Evolutionary conservation across 106 monocot species (phyloP), one percentile per base, ranked within the genome.

Genomic region (Allium fistulosum): DNA sequence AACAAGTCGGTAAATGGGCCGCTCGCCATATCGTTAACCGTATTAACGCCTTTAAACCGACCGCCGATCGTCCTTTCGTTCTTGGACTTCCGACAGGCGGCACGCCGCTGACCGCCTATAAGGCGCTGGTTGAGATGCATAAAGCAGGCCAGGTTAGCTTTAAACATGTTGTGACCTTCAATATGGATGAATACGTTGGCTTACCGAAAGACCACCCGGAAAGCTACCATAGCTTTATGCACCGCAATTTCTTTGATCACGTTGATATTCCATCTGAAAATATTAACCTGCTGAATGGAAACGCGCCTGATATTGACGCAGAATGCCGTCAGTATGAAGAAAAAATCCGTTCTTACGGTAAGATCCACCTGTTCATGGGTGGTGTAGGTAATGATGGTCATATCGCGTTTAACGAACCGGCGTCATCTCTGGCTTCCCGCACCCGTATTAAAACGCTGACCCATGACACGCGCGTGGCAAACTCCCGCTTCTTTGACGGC

Each of bases 361-460:
- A 22, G 16, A 22, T 62, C 16, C 17, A 62, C 61, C 8, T 62
- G 61, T 22, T 16, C 17, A 62, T 62, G 8, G 9, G 15, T 8
- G 61, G 61, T 8, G 26, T 62, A 10, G 61, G 61, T 9, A 22
- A 13, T 9, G 26, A 62, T 22, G 61, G 61, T 9, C 61, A 62
- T 22, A 62, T 62, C 61, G 61, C 17, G 11, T 62, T 62, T 22
- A 62, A 62, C 16, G 61, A 62, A 17, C 61, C 61, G 11, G 26
- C 61, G 16, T 62, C 61, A 17, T 62, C 61, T 9, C 26, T 62
- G 17, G 61, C 61, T 13, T 62, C 61, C 11, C 61, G 61, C 11
- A 62, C 61, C 11, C 61, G 61, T 9, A 62, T 62, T 22, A 62
- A 62, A 22, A 62, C 61, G 17, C 61, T 62, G 11, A 17, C 61